These are phyloP conservation scores for Podospora anserina DNA, from an alignment of 495 filamentous ascomycete species.

Conservation along the genomic window DNA sequence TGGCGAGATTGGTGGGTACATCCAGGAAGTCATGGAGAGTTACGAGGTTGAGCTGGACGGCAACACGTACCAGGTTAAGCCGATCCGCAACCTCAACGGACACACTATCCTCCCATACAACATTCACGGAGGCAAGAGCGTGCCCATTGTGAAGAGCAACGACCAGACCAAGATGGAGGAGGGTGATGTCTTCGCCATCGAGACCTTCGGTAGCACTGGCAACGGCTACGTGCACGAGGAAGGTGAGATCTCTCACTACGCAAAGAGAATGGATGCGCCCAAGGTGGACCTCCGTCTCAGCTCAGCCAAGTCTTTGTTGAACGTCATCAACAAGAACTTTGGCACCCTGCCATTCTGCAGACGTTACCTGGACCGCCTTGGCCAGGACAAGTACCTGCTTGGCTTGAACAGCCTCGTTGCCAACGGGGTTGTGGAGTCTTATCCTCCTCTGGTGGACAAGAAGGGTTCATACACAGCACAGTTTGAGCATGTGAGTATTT, in stretches of 20 bases:
- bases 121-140: conserved; percentile 85
- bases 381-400: conserved; percentile 83
- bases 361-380: conserved; percentile 79
- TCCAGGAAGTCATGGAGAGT: conserved; percentile 87
- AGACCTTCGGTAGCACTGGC: conserved; percentile 91
- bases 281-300: conserved; percentile 65
- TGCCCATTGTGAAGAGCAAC: conserved; percentile 80
- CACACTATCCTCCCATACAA: conserved; percentile 83
- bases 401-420: conserved; percentile 86
- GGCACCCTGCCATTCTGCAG: conserved; percentile 83
- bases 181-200: conserved; percentile 88
- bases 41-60: conserved; percentile 80
- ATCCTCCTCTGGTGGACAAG: conserved; percentile 84
- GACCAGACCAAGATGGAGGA: conserved; percentile 92
- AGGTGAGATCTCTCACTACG: conserved; percentile 78
- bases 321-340: conserved; percentile 89
- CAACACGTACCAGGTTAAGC: conserved; percentile 74
- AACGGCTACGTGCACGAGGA: conserved; percentile 82
- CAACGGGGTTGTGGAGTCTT: conserved; percentile 81
- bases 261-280: conserved; percentile 59
- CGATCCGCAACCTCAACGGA: conserved; percentile 83
- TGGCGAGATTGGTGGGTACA: conserved; percentile 68
- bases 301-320: conserved; percentile 78
- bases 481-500: conserved; percentile 78
- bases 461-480: conserved; percentile 96